Percentiles rank a stretch among this genome's conserved stretches.
Conservation (phyloP, 371 early-diverging fungal genomes). For the Mortierella sp. region DNA sequence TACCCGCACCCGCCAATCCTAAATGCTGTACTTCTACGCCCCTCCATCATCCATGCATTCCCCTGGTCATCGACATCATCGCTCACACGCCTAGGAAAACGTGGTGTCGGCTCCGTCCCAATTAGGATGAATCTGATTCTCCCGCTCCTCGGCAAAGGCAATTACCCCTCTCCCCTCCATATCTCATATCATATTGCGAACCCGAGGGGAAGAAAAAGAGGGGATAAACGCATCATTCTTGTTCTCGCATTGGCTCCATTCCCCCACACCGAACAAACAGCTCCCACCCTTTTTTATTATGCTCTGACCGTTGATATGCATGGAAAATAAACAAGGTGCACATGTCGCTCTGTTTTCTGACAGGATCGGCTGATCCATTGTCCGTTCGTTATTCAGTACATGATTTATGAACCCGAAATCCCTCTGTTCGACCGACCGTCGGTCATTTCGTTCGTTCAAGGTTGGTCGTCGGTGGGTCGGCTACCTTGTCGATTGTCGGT, state of each 20-base stretch:
- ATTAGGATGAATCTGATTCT: not conserved
- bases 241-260: not conserved
- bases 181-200: not conserved
- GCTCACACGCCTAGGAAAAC: constrained; percentile 6
- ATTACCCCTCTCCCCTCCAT: not conserved
- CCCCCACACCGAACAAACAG: not conserved
- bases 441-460: not conserved
- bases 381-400: not conserved
- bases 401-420: not conserved
- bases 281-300: not conserved
- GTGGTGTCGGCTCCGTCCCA: constrained; percentile 14
- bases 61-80: not conserved
- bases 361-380: constrained; percentile 26
- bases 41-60: not conserved
- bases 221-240: not conserved
- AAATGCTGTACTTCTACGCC: not conserved
- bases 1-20: not conserved
- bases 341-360: not conserved
- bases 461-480: not conserved
- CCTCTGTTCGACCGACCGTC: not conserved
- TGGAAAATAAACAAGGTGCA: too few species aligned
- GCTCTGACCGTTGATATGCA: not conserved
- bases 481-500: not conserved
- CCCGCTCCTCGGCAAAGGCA: constrained; percentile 6
- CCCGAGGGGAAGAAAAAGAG: not conserved